Percentiles rank a stretch among this genome's conserved stretches.
Conservation (phyloP, 305 asterid species). For the Fraxinus albicans region DNA sequence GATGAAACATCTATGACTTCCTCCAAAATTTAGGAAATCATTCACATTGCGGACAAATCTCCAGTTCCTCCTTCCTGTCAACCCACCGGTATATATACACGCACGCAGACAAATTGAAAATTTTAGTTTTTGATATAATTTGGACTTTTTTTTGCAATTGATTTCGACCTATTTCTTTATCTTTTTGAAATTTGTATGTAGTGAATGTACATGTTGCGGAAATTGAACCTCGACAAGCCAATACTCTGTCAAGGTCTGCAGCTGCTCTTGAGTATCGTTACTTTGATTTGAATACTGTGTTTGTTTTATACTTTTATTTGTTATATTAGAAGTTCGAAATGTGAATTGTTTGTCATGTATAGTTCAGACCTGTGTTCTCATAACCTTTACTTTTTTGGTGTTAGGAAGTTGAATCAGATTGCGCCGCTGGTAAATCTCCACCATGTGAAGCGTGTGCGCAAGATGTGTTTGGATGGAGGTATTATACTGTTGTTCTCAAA, state of each 20-base stretch:
- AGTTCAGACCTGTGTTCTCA: background rate
- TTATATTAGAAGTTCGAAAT: background rate
- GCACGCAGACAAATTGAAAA: background rate
- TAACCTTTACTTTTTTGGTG: background rate
- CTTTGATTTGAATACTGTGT: background rate
- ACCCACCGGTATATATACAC: conserved; percentile 36
- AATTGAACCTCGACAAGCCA: conserved; percentile 70
- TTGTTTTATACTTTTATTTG: background rate
- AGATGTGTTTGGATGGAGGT: conserved; percentile 54
- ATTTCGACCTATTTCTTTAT: background rate
- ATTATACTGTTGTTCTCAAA: background rate
- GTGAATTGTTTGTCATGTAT: background rate
- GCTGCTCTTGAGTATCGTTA: background rate
- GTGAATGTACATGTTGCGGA: conserved; percentile 59
- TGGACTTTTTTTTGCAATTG: background rate
- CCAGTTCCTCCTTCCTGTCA: conserved; percentile 62
- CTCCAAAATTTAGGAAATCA: conserved; percentile 44
- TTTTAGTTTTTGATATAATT: too few relatives aligned
- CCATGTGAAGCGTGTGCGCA: conserved; percentile 79
- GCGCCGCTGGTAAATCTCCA: conserved; percentile 84
- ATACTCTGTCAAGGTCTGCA: conserved; percentile 47
- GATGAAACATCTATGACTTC: conserved; percentile 14
- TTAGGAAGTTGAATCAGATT: conserved; percentile 58
- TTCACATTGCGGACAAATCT: conserved; percentile 67
- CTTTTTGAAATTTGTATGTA: background rate